A percentile compares a stretch with the other conserved stretches of the same genome.
Conservation (phyloP, 352 stramenopile genomes). For the Phytophthora agathidicida region DNA sequence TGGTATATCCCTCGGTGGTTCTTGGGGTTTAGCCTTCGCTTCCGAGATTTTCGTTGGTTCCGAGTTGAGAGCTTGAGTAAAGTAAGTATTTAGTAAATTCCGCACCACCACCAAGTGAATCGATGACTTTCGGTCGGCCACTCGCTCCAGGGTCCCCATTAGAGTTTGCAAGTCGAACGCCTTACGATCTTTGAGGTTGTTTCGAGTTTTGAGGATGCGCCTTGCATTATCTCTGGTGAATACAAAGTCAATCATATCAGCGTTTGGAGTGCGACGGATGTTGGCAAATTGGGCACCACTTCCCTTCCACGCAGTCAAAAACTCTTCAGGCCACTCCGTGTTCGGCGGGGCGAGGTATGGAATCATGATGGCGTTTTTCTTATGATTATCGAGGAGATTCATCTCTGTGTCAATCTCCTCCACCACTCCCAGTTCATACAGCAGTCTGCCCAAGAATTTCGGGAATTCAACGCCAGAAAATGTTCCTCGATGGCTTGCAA, state of each 20-base stretch:
- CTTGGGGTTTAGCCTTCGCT: too few relatives aligned
- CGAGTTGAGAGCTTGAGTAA: too few relatives aligned
- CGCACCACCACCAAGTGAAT: too few relatives aligned
- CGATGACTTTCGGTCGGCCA: too few relatives aligned
- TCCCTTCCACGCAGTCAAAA: not conserved
- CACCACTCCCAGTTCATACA: not conserved
- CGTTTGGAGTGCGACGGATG: not conserved
- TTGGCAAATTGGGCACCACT: conserved; percentile 2
- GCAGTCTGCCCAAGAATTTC: not conserved
- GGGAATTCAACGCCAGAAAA: not conserved
- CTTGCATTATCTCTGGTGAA: not conserved
- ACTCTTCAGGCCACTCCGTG: not conserved
- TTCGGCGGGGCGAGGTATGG: not conserved
- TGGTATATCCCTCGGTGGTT: too few relatives aligned
- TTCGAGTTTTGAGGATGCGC: not conserved
- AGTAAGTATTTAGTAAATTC: too few relatives aligned
- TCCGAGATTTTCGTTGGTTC: too few relatives aligned
- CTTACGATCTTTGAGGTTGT: not conserved
- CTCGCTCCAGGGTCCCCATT: too few relatives aligned
- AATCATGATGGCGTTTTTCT: not conserved
- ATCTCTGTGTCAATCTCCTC: not conserved
- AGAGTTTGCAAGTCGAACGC: too few relatives aligned
- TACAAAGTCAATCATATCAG: not conserved
- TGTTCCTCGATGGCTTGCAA: not conserved
- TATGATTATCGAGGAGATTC: not conserved